Base-by-base conservation (phyloP, 176 grass and related monocot genomes). In the Triticum dicoccoides region DNA sequence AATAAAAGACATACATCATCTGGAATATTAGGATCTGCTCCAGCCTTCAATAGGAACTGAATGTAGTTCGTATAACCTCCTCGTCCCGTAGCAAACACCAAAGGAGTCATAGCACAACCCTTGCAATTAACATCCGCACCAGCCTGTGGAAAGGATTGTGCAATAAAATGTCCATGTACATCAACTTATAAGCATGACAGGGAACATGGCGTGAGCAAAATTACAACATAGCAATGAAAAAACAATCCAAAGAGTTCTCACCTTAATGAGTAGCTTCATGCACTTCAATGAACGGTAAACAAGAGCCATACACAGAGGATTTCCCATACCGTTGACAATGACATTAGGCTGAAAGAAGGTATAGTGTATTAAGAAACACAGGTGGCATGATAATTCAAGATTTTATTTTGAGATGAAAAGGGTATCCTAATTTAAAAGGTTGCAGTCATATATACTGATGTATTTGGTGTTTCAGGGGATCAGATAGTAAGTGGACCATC, bases 181-280 rank as follows among this genome's bases (percentile, higher is more conserved):
- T 69, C 66, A 69, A 69, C 15, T 2, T 69, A 76, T 76, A 51
- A 76, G 44, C 24, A 39, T 73, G 69, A 24, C n/a, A 75, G 1
- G 14, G 23, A 6, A 11, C 8, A 32, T 76, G 11, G 5, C 39
- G 29, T 39, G 72, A 58, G 58, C 8, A 84, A 66, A 85, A 84
- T 42, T 8, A 66, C 8, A 69, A 44, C n/a, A 82, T 56, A 65
- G 4, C 25, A 59, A 58, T 33, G 11, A 77, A 78, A 9, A 61
- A 27, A 17, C 14, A 72, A 79, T 61, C 5, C 2, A 49, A 11
- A 80, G 37, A 73, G 38, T 73, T 73, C 81, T 73, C 29, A 68
- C 87, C 87, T 89, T 84, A 65, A 84, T 64, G 11, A 89, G 87
- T 89, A 89, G 82, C 32, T 89, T 85, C 76, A 85, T 80, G 76